Evolutionary conservation across 768 basidiomycete genomes (phyloP), one percentile per base, ranked within the genome.

Genomic region (Mycena rosella): DNA sequence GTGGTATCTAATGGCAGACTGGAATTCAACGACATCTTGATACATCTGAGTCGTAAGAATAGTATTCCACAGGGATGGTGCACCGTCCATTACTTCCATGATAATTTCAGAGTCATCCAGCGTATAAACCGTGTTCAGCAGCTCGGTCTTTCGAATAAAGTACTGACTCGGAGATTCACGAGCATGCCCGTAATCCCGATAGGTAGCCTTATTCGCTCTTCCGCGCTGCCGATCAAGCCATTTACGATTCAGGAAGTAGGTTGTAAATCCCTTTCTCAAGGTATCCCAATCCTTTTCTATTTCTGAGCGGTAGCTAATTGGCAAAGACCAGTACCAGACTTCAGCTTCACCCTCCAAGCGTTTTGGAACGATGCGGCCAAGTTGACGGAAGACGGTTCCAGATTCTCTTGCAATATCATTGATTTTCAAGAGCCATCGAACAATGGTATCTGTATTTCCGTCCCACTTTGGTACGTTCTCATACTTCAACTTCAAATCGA

Each of bases 101-200:
- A 34, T 34, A 6, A 34, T 34, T 34, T 34, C 32, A 1, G 74
- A 67, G 47, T 82, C 77, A 3, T 44, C 27, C 38, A 56, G 15
- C 5, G 55, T 42, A 20, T 42, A 42, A 5, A 56, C 55, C 24
- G 40, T 57, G 14, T 45, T 57, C 3, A 57, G 20, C 18, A 79
- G 61, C 34, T 76, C 76, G 2, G 58, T 30, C 51, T 81, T 81
- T 0, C 78, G 69, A 45, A 80, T 79, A 65, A 68, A 78, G 53
- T 80, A 82, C 24, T 80, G 72, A 44, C 78, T 79, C 0, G 80
- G 80, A 2, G 70, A 74, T 49, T 82, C 80, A 3, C 53, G 51
- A 0, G 64, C 14, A 56, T 78, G 56, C 0, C 71, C 68, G 0
- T 64, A 0, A n/a, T 82, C 79, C 11, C 78, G 38, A 60, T 79